Base-by-base conservation (phyloP, 1,139 yeast genomes). In the Debaryomyces fabryi region DNA sequence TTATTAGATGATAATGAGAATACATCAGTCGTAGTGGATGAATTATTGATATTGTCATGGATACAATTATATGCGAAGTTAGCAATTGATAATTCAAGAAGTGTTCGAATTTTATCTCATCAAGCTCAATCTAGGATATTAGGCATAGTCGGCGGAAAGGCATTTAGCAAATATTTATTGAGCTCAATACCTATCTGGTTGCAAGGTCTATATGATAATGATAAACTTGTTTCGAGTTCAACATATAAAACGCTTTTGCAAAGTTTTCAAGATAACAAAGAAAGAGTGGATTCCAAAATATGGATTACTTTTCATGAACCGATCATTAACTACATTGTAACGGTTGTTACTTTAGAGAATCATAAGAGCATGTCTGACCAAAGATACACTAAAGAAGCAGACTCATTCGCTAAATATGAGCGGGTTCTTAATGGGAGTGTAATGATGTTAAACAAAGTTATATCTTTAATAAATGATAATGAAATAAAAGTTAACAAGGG, bases 31-130 rank as follows among this genome's bases (percentile, higher is more conserved):
- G 59, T 62, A 8, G 59, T 58, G 15, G 79, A 82, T 52, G 85
- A 86, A 42, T 56, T 80, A 50, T 76, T 79, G 2, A 60, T 84
- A 6, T 69, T 80, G 6, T 78, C 90, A 3, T 91, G 96, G 96
- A 74, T 88, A 30, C 96, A 89, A 62, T 57, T 88, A 39, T 92
- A 88, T 59, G 86, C 97, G 0, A 89, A 90, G 59, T 68, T 91
- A 37, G 78, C 93, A 4, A 75, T 86, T 10, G 96, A 88, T 54
- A 82, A 81, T 49, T 82, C 92, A 3, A 80, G 86, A 56, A 67
- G 70, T 15, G 89, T 89, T 1, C 74, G 97, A 49, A 52, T 69
- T 4, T 62, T 76, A 30, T 66, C 89, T 3, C 96, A 90, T 60
- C 82, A 78, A 52, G 72, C 85, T 4, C 92, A 91, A 52, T 80